A percentile compares a stretch with the other conserved stretches of the same genome.
Evolutionary conservation across 2,329 filamentous ascomycete species (phyloP).

Genomic region (Ceratocystis alfenasii): DNA sequence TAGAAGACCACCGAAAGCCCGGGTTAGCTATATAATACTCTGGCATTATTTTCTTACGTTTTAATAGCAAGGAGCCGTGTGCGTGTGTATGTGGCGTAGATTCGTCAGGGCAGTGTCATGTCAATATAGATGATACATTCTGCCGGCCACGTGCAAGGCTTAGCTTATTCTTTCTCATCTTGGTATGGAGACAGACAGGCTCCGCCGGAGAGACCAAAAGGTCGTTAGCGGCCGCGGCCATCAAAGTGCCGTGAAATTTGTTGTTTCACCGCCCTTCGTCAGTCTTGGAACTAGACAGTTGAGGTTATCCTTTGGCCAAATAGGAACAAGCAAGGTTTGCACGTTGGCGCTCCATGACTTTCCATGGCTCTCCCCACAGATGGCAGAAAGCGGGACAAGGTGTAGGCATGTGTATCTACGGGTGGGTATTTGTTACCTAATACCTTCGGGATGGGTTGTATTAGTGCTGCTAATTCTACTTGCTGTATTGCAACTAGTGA

Average conservation of each 20-base stretch:
- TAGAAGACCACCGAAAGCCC: not conserved
- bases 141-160: conserved; percentile 2
- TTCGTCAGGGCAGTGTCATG: not conserved
- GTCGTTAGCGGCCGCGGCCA: not conserved
- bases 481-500: not conserved
- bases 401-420: not conserved
- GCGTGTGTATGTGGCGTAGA: not conserved
- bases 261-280: not conserved
- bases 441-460: not conserved
- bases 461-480: not conserved
- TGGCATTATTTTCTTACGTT: not conserved
- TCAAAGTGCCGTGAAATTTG: not conserved
- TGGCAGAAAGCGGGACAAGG: not conserved
- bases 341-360: not conserved
- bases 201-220: not conserved
- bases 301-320: not conserved
- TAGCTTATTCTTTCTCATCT: not conserved
- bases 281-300: not conserved
- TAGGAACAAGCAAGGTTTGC: not conserved
- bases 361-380: too few species aligned
- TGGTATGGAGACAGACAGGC: not conserved
- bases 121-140: not conserved
- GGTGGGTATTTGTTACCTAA: not conserved
- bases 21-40: not conserved
- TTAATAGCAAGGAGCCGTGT: not conserved